Evolutionary conservation across 345 rosid species (phyloP), one percentile per base, ranked within the genome.

Genomic region (Mangifera indica): DNA sequence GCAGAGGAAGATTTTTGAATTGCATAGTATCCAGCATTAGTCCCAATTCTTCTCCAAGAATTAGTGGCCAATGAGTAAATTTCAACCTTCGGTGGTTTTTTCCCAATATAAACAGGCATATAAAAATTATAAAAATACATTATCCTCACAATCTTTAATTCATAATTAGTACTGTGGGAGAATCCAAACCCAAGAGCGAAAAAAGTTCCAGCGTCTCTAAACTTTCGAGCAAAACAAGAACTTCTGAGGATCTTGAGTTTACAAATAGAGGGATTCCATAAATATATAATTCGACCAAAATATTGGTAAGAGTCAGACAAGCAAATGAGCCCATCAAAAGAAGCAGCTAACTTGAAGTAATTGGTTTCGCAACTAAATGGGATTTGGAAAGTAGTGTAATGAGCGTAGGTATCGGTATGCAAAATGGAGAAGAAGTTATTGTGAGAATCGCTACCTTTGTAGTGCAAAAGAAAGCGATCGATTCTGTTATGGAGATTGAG

Each of bases 241-340:
- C 10, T 17, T 10, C 25, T 2, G 29, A 66, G 70, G 17, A 66
- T 20, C 58, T 66, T 51, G 45, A 51, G 70, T 66, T 11, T 66
- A 44, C 59, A 66, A 29, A 51, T 29, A 8, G 18, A 51, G 10
- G 70, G 59, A 29, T 66, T 66, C 70, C 70, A 66, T 17, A 66
- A 66, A 51, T 66, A 66, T 2, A 66, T 49, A 20, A 56, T 49
- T 66, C n/a, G 34, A 26, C 69, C 70, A n/a, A 67, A 67, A n/a
- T 0, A 10, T 2, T 32, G 26, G 51, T 52, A 12, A 0, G 32
- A 67, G 52, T 52, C 70, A 10, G 60, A 29, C 70, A 67, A n/a
- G 53, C 59, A 52, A 51, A 67, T 13, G 13, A 67, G 32, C 60
- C 70, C 70, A 67, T 67, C 53, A n/a, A 67, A 3, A 67, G 60